Base-by-base conservation (phyloP, 208 protist species). In the Leptomonas seymouri region DNA sequence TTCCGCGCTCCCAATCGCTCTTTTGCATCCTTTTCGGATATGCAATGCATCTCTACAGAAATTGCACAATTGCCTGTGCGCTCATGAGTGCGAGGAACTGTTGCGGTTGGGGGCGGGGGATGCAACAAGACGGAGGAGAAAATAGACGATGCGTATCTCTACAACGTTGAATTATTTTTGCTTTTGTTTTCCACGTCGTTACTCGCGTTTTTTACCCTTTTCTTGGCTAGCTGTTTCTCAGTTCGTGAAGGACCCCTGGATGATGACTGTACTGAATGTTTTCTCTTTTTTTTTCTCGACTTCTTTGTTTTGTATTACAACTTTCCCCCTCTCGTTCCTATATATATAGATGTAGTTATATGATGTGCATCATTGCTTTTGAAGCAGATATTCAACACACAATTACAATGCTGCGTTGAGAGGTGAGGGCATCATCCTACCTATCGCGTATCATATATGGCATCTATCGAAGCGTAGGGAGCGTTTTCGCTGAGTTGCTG, bases 21-120 rank as follows among this genome's bases (percentile, higher is more conserved):
- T 68, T 21, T 55, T 66, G 1, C 46, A 23, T 77, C 58, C 46
- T 44, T 34, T 59, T 28, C 50, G 56, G n/a, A 51, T 20, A 20
- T 21, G 4, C 28, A 7, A 12, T 56, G 28, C 15, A 34, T 14
- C 34, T 12, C 9, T 39, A 39, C 34, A 3, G 3, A 39, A 39
- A 12, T 39, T 9, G 9, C 34, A 39, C 14, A 36, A 16, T 3
- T 36, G 50, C 50, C 18, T 5, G 25, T 42, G 31, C 18, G 11
- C 39, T 16, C 7, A 48, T 2, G 18, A 48, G 18, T 16, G 30
- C 25, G 21, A 11, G 21, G 39, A 61, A 21, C 3, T 20, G 31
- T 8, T 4, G n/a, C 18, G 20, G 30, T 60, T 15, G 45, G 15
- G 53, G 27, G 20, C 9, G n/a, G n/a, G n/a, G 49, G 39, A 18